Percentiles rank a stretch among this genome's conserved stretches.
Conservation (phyloP, 768 basidiomycete species). For the Dentipellis sp. region DNA sequence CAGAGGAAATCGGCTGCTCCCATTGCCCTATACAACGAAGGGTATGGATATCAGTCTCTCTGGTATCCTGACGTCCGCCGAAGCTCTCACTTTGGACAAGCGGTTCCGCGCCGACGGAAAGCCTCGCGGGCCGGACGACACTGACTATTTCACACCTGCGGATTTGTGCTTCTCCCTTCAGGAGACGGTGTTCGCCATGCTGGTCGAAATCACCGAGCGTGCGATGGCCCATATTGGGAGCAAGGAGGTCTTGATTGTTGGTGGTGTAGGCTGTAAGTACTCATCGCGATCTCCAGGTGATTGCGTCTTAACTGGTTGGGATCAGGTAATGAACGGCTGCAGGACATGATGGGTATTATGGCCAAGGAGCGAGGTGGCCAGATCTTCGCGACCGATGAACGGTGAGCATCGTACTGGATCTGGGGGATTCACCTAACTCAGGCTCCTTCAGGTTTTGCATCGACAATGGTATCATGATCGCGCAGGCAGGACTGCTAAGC, state of each 20-base stretch:
- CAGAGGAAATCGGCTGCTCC: conserved; percentile 77
- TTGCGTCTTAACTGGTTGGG: neutral
- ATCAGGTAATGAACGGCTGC: conserved; percentile 82
- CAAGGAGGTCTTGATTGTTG: conserved; percentile 93
- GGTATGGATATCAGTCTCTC: conserved; percentile 98
- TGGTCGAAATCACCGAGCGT: conserved; percentile 97
- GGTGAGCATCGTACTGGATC: conserved; percentile 36
- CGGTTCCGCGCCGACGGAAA: conserved; percentile 51
- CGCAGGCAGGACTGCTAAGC: conserved; percentile 89
- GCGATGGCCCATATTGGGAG: conserved; percentile 99
- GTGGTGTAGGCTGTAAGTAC: conserved; percentile 95
- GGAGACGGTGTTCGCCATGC: conserved; percentile 95
- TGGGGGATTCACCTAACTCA: neutral
- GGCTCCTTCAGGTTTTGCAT: conserved; percentile 68
- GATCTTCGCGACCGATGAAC: conserved; percentile 93
- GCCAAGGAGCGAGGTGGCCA: conserved; percentile 79
- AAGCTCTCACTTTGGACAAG: conserved; percentile 82
- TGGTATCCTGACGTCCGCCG: conserved; percentile 84
- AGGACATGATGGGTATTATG: conserved; percentile 99
- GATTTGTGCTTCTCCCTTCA: conserved; percentile 96
- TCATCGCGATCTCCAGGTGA: neutral
- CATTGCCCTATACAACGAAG: conserved; percentile 92
- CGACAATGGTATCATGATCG: conserved; percentile 99
- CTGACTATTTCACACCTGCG: conserved; percentile 83
- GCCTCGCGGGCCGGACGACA: conserved; percentile 29